These are phyloP conservation scores for Pythium grandisporangium DNA, from an alignment of 352 stramenopile species.

Conservation along the genomic window DNA sequence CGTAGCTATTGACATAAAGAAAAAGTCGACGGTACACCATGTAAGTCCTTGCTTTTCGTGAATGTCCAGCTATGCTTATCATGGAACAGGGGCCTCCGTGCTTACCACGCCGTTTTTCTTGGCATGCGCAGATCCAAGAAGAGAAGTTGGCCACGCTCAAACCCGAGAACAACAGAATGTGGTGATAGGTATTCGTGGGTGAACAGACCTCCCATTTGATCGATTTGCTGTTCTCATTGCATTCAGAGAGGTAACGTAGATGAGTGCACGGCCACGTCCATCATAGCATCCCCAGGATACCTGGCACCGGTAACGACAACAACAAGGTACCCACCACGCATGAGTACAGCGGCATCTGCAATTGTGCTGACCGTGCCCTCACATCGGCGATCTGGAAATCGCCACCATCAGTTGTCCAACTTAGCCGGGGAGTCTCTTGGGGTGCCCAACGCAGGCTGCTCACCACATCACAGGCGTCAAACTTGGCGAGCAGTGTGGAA, in stretches of 20 bases:
- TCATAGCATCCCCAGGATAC: too few species aligned
- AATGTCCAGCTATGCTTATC: too few species aligned
- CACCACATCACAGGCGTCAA: slow-evolving; percentile 66
- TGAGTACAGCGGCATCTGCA: slow-evolving; percentile 9
- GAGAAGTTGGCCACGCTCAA: slow-evolving; percentile 48
- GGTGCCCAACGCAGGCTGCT: slow-evolving; percentile 71
- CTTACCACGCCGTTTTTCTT: slow-evolving; percentile 32
- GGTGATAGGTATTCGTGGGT: slow-evolving; percentile 56
- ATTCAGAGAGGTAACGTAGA: background rate
- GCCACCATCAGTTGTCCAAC: slow-evolving; percentile 76
- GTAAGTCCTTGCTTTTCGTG: too few species aligned
- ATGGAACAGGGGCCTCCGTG: too few species aligned
- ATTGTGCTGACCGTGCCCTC: slow-evolving; percentile 20
- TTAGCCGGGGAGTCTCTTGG: slow-evolving; percentile 25
- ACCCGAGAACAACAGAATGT: slow-evolving; percentile 51
- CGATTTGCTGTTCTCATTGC: slow-evolving; percentile 16
- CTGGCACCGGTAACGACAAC: too few species aligned
- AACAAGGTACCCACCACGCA: background rate
- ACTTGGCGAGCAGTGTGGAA: slow-evolving; percentile 38
- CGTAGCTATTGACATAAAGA: slow-evolving; percentile 22
- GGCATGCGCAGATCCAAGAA: slow-evolving; percentile 59
- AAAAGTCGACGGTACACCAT: too few species aligned
- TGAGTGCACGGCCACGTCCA: too few species aligned
- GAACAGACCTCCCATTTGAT: slow-evolving; percentile 47
- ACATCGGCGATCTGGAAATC: slow-evolving; percentile 61